Conservation (phyloP, 805 yeast species). For the Candida cerambycidarum region DNA sequence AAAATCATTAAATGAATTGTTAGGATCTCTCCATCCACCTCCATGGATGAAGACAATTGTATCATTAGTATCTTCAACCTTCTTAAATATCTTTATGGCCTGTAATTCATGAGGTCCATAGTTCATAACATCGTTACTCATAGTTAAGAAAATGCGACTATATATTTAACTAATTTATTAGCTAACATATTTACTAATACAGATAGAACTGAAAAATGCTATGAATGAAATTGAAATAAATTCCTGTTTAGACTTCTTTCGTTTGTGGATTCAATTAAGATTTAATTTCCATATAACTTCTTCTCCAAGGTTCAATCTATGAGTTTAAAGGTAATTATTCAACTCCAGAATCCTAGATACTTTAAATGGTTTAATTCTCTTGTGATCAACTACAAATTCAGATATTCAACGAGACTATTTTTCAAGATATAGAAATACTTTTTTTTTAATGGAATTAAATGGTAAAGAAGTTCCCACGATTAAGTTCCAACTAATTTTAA, state of each 20-base stretch:
- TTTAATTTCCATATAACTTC: no score
- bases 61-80: slow-evolving; percentile 11
- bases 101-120: slow-evolving; percentile 39
- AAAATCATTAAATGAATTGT: slow-evolving; percentile 59
- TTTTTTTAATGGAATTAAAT: slow-evolving; percentile 6
- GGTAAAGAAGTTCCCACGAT: slow-evolving; percentile 8
- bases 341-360: no score
- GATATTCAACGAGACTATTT: background rate
- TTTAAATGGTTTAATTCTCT: no score
- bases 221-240: no score
- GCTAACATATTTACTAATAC: background rate
- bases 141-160: slow-evolving; percentile 4
- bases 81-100: slow-evolving; percentile 26
- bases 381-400: background rate
- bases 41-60: slow-evolving; percentile 71
- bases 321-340: no score
- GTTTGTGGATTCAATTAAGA: no score
- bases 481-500: slow-evolving; percentile 11
- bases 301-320: no score
- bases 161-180: background rate
- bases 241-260: no score
- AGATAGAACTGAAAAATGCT: background rate
- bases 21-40: slow-evolving; percentile 83
- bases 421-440: slow-evolving; percentile 7
- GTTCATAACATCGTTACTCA: slow-evolving; percentile 2